These are phyloP conservation scores for Veloboletus limbatus DNA, from an alignment of 1,284 basidiomycete genomes.

Conservation along the genomic window DNA sequence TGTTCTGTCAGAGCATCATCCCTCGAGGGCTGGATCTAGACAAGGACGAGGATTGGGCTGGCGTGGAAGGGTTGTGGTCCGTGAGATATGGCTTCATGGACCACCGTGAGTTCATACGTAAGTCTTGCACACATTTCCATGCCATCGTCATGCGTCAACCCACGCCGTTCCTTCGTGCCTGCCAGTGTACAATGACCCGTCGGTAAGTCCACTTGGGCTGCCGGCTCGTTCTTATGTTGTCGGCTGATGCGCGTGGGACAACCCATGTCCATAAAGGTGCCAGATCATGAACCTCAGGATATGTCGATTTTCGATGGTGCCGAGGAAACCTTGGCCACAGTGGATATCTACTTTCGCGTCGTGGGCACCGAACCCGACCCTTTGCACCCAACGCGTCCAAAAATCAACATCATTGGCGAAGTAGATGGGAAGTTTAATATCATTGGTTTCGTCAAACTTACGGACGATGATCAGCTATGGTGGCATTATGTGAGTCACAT, in stretches of 20 bases:
- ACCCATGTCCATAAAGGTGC: too few relatives aligned
- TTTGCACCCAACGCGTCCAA: constrained; percentile 48
- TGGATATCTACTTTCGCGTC: constrained; percentile 48
- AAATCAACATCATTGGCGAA: constrained; percentile 53
- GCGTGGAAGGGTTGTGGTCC: constrained; percentile 56
- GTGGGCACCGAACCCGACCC: constrained; percentile 42
- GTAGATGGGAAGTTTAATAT: constrained; percentile 45
- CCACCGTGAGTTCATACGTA: constrained; percentile 60
- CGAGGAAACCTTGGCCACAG: constrained; percentile 49
- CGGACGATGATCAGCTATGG: constrained; percentile 52
- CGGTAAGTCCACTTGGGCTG: constrained; percentile 32
- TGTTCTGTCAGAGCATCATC: constrained; percentile 52
- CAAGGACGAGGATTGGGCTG: constrained; percentile 57
- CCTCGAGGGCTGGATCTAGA: constrained; percentile 39
- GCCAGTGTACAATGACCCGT: constrained; percentile 49
- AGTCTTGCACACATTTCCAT: constrained; percentile 8
- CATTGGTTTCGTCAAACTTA: constrained; percentile 55
- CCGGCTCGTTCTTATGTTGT: neutral
- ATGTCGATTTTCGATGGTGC: constrained; percentile 47
- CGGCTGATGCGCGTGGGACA: neutral
- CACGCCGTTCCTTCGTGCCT: neutral
- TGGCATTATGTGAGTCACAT: constrained; percentile 58
- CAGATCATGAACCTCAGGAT: constrained; percentile 38
- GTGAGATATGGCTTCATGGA: constrained; percentile 67
- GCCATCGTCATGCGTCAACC: constrained; percentile 1